A percentile compares a stretch with the other conserved stretches of the same genome.
Conservation (phyloP, 176 grass and related monocot genomes). For the Panicum miliaceum region DNA sequence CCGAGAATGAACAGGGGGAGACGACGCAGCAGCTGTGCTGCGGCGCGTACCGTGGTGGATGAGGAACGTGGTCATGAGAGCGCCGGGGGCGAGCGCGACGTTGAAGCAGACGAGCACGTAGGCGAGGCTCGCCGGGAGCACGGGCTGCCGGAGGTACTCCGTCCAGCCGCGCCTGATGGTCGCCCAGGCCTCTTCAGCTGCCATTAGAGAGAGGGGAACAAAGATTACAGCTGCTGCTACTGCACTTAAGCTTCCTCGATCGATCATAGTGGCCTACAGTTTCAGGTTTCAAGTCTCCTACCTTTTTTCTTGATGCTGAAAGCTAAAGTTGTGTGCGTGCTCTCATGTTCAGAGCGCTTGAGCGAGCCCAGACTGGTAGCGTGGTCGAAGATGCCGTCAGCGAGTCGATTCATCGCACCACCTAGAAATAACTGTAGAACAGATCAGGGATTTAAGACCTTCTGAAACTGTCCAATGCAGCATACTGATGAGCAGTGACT, state of each 20-base stretch:
- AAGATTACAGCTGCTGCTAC: background rate
- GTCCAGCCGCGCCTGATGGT: slow-evolving; percentile 51
- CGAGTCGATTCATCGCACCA: slow-evolving; percentile 37
- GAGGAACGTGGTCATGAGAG: slow-evolving; percentile 72
- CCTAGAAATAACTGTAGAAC: slow-evolving; percentile 48
- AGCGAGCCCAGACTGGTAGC: background rate
- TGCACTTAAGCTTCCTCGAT: background rate
- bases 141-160: slow-evolving; percentile 56
- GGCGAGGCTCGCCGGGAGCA: slow-evolving; percentile 68
- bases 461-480: background rate
- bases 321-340: background rate
- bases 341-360: background rate
- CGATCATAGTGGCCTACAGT: background rate
- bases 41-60: slow-evolving; percentile 42
- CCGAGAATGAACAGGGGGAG: too few relatives aligned
- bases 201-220: background rate
- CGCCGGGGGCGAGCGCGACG: slow-evolving; percentile 58
- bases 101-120: slow-evolving; percentile 79
- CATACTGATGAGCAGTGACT: background rate
- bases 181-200: slow-evolving; percentile 15
- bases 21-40: too few relatives aligned
- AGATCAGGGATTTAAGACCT: background rate
- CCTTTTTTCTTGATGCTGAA: slow-evolving; percentile 32
- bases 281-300: background rate
- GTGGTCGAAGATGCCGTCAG: slow-evolving; percentile 50